phyloP scores from a whole-genome alignment of 116 monocot species.

The Cymodocea nodosa region DNA sequence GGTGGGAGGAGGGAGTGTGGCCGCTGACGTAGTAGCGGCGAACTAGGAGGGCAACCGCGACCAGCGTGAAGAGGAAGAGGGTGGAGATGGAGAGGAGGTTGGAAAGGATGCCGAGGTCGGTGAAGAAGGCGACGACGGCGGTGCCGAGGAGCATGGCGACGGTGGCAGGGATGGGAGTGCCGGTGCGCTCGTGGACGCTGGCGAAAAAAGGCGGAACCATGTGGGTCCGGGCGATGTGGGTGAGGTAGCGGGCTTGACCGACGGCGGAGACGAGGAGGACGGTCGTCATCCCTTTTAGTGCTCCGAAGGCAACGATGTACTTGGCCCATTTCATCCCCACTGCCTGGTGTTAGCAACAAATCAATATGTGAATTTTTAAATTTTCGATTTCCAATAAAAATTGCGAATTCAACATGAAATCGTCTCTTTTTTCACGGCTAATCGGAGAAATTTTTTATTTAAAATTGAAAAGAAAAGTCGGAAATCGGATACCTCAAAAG shows the following conservation, averaged over 20 bases:
- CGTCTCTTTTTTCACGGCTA: no score
- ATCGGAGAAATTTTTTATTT: no score
- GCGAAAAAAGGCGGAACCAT: conserved; percentile 71
- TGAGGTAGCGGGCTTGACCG: conserved; percentile 69
- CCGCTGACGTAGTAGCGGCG: conserved; percentile 66
- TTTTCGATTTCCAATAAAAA: no score
- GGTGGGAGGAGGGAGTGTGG: conserved; percentile 23
- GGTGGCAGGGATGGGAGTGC: conserved; percentile 80
- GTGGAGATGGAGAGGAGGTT: conserved; percentile 90
- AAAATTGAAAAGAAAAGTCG: no score
- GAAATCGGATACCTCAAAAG: conserved; percentile 24
- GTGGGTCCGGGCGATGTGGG: conserved; percentile 86
- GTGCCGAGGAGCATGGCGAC: conserved; percentile 57
- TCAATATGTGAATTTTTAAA: no score
- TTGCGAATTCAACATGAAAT: no score
- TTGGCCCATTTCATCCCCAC: conserved; percentile 81
- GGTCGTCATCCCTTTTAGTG: conserved; percentile 80
- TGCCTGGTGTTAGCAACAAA: neutral
- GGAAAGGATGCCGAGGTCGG: conserved; percentile 43
- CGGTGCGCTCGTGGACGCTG: conserved; percentile 31
- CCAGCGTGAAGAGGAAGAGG: conserved; percentile 87
- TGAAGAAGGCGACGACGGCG: conserved; percentile 70
- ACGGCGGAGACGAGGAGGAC: conserved; percentile 59
- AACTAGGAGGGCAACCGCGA: conserved; percentile 74
- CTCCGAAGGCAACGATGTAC: conserved; percentile 84